Conservation (phyloP, 768 basidiomycete species). For the Suillus fuscotomentosus region DNA sequence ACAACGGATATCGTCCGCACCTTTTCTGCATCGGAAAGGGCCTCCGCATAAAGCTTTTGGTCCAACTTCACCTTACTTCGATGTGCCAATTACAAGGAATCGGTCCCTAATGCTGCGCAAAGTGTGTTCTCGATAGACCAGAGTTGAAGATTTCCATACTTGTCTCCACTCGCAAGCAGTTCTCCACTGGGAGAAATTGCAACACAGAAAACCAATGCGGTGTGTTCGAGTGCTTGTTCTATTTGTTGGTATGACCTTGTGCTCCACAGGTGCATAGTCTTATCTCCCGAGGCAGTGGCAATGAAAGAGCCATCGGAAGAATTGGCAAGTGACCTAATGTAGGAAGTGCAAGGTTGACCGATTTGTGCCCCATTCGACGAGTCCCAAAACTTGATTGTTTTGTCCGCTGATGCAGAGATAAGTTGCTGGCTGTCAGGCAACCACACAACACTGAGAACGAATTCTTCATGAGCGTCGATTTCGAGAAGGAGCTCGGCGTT, state of each 20-base stretch:
- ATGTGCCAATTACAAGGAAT: no score
- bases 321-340: background rate
- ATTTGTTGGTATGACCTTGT: background rate
- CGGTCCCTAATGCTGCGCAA: no score
- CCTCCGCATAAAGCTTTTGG: no score
- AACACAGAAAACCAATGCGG: background rate
- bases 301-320: slow-evolving; percentile 71
- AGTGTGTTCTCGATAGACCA: background rate
- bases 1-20: no score
- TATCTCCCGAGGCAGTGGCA: slow-evolving; percentile 79
- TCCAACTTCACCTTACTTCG: no score
- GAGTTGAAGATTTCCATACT: background rate
- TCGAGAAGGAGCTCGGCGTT: background rate
- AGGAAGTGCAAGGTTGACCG: background rate
- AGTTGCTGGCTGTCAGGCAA: background rate
- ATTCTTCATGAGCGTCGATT: background rate
- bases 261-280: slow-evolving; percentile 77
- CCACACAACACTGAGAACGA: background rate
- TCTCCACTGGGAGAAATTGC: background rate
- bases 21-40: no score
- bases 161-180: background rate
- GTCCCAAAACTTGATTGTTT: no score
- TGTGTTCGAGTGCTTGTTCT: background rate
- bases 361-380: no score
- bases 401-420: no score